Conservation (phyloP, 352 stramenopile genomes). For the Phytophthora quininea region DNA sequence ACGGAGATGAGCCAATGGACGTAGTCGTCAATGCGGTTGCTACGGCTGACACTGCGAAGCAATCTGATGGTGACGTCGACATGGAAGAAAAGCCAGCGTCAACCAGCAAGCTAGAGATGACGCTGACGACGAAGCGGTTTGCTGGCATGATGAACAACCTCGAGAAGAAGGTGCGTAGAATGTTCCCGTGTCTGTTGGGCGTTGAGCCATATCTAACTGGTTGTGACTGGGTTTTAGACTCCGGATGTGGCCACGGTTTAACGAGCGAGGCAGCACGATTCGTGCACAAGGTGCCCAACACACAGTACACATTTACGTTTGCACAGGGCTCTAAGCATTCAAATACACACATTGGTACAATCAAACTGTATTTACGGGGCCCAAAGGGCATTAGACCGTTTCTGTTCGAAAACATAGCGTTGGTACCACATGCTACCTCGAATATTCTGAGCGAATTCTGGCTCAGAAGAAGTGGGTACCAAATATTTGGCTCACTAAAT, state of each 20-base stretch:
- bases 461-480: conserved; percentile 6
- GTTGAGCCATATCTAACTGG: background rate
- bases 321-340: conserved; percentile 15
- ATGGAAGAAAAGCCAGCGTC: background rate
- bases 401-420: conserved; percentile 9
- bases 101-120: background rate
- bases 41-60: background rate
- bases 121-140: background rate
- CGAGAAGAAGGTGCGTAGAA: conserved; percentile 1
- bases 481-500: conserved; percentile 7
- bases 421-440: conserved; percentile 12
- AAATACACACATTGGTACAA: conserved; percentile 13
- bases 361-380: conserved; percentile 18
- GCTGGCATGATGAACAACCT: background rate
- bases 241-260: conserved; percentile 12
- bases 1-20: background rate
- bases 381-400: conserved; percentile 7
- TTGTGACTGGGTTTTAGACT: conserved; percentile 8
- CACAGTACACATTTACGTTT: conserved; percentile 20
- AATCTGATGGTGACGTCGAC: too few species aligned
- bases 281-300: background rate
- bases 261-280: conserved; percentile 9
- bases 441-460: conserved; percentile 23
- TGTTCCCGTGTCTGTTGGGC: background rate
- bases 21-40: background rate